A percentile compares a stretch with the other conserved stretches of the same genome.
These are phyloP conservation scores for Inosperma sp. DNA, from an alignment of 768 basidiomycete species.

Conservation along the genomic window DNA sequence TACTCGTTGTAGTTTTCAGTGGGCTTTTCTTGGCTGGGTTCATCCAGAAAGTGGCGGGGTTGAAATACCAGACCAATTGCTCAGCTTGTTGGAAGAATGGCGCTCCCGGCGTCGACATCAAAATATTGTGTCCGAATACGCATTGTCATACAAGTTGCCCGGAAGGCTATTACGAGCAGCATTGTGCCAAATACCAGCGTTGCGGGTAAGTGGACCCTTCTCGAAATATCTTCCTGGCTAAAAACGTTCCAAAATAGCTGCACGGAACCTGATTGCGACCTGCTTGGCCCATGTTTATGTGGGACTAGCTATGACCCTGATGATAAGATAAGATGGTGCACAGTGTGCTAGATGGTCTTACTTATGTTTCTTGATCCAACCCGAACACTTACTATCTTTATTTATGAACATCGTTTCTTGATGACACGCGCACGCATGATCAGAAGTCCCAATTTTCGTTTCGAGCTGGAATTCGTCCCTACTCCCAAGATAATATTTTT, in stretches of 20 bases:
- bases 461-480: no score
- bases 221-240: neutral
- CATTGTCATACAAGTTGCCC: neutral
- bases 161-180: no score
- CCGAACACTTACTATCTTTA: no score
- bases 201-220: neutral
- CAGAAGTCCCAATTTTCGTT: no score
- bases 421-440: no score
- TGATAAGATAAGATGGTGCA: neutral
- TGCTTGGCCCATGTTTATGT: neutral
- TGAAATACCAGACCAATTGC: neutral
- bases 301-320: neutral
- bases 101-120: neutral
- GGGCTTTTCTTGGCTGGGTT: neutral
- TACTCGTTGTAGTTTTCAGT: neutral
- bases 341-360: no score
- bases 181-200: neutral
- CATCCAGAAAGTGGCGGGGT: neutral
- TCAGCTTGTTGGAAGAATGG: neutral
- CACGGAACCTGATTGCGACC: neutral
- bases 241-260: neutral
- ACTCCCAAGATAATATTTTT: no score
- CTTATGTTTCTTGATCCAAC: no score
- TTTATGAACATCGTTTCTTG: no score
- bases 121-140: neutral